Conservation (phyloP, 2,329 filamentous ascomycete species). For the Scedosporium aurantiacum region DNA sequence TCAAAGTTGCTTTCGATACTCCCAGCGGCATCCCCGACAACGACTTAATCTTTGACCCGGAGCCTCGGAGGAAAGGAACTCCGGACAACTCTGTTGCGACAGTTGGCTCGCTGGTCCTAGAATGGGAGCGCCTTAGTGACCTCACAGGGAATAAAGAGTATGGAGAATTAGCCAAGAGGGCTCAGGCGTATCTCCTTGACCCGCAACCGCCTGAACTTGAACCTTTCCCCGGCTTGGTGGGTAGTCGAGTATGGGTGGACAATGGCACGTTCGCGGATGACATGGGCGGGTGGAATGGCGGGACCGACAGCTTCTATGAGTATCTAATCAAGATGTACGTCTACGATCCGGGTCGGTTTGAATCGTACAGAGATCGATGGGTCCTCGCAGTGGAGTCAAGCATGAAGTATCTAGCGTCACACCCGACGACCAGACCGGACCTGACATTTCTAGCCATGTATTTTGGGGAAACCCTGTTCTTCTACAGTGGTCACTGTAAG, state of each 20-base stretch:
- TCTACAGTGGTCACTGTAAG: conserved; percentile 39
- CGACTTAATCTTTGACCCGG: conserved; percentile 46
- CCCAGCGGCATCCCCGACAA: conserved; percentile 65
- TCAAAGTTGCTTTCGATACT: conserved; percentile 71
- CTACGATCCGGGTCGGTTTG: conserved; percentile 58
- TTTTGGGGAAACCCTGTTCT: conserved; percentile 29
- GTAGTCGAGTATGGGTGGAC: conserved; percentile 51
- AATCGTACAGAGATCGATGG: conserved; percentile 62
- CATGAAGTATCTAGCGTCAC: conserved; percentile 58
- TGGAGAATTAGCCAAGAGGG: conserved; percentile 52
- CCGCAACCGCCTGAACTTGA: conserved; percentile 50
- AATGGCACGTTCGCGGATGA: conserved; percentile 58
- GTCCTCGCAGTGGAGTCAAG: conserved; percentile 62
- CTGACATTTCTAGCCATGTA: conserved; percentile 60
- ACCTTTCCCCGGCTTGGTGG: conserved; percentile 68
- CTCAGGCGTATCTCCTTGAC: conserved; percentile 56
- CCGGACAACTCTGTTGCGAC: conserved; percentile 62
- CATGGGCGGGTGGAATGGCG: conserved; percentile 64
- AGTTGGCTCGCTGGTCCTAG: conserved; percentile 66
- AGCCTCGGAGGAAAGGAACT: conserved; percentile 34
- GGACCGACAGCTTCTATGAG: conserved; percentile 75
- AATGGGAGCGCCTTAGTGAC: conserved; percentile 75
- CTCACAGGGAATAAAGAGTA: conserved; percentile 59
- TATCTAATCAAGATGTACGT: conserved; percentile 88
- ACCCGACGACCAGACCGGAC: conserved; percentile 55